These are phyloP conservation scores for Discostella pseudostelligera DNA, from an alignment of 108 stramenopile genomes.

Conservation along the genomic window DNA sequence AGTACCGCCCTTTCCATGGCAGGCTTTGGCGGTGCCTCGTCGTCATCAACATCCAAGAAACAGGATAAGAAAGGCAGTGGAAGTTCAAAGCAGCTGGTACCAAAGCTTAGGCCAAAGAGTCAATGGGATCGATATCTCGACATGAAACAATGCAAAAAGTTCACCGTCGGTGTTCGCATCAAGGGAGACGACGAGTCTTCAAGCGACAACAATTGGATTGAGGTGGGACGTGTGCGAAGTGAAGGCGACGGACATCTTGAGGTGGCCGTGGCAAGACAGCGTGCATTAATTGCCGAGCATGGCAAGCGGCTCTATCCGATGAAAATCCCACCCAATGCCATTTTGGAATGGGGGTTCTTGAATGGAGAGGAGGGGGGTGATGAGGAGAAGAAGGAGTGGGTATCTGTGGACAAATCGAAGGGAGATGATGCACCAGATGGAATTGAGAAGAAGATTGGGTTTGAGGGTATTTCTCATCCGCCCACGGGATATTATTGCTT, in stretches of 20 bases:
- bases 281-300: slow-evolving; percentile 79
- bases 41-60: slow-evolving; percentile 9
- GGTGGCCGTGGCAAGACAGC: slow-evolving; percentile 63
- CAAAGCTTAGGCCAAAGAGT: slow-evolving; percentile 51
- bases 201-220: slow-evolving; percentile 49
- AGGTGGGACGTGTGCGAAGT: slow-evolving; percentile 64
- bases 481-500: slow-evolving; percentile 69
- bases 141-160: slow-evolving; percentile 51
- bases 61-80: slow-evolving; percentile 18
- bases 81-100: slow-evolving; percentile 6
- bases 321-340: slow-evolving; percentile 61
- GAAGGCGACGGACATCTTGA: slow-evolving; percentile 51
- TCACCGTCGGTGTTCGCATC: slow-evolving; percentile 60
- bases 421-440: slow-evolving; percentile 47
- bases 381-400: slow-evolving; percentile 47
- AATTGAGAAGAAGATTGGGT: slow-evolving; percentile 78
- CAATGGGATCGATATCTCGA: slow-evolving; percentile 70
- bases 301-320: slow-evolving; percentile 68
- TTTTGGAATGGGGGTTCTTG: slow-evolving; percentile 64
- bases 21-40: slow-evolving; percentile 27
- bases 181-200: slow-evolving; percentile 21
- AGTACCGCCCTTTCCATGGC: slow-evolving; percentile 17
- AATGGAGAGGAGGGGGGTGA: slow-evolving; percentile 13
- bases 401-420: slow-evolving; percentile 54
- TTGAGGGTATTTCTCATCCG: slow-evolving; percentile 74